Conservation (phyloP, 345 rosid genomes). For the Eucalyptus rudis region DNA sequence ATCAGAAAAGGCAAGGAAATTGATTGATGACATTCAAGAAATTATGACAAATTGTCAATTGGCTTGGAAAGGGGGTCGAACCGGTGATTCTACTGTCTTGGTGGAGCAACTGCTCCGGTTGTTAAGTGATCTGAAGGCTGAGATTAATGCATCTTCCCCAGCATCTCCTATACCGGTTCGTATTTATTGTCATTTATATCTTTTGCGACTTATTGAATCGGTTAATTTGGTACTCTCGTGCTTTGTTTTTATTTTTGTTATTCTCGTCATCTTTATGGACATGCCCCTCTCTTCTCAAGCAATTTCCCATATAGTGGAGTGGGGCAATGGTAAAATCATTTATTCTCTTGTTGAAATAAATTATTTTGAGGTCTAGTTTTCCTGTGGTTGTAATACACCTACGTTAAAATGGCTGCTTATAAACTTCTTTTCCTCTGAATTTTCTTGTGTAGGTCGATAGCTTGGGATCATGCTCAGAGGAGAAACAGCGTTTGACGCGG, state of each 20-base stretch:
- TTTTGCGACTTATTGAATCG: neutral
- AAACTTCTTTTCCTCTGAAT: neutral
- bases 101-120: slow-evolving; percentile 62
- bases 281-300: neutral
- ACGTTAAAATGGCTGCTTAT: neutral
- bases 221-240: neutral
- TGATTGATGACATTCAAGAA: slow-evolving; percentile 46
- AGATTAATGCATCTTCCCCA: slow-evolving; percentile 53
- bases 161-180: slow-evolving; percentile 54
- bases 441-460: slow-evolving; percentile 42
- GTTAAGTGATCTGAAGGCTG: slow-evolving; percentile 64
- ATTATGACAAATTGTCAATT: slow-evolving; percentile 43
- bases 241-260: neutral
- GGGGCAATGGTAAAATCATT: neutral
- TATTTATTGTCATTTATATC: neutral
- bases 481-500: slow-evolving; percentile 42
- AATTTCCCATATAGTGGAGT: neutral
- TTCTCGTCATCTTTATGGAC: neutral
- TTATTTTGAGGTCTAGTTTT: neutral
- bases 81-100: slow-evolving; percentile 30
- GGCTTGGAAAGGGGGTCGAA: slow-evolving; percentile 51
- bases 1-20: slow-evolving; percentile 44
- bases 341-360: neutral
- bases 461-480: slow-evolving; percentile 48
- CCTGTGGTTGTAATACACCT: neutral